Conservation (phyloP, 2,329 filamentous ascomycete genomes). For the Trichoderma polysporum region DNA sequence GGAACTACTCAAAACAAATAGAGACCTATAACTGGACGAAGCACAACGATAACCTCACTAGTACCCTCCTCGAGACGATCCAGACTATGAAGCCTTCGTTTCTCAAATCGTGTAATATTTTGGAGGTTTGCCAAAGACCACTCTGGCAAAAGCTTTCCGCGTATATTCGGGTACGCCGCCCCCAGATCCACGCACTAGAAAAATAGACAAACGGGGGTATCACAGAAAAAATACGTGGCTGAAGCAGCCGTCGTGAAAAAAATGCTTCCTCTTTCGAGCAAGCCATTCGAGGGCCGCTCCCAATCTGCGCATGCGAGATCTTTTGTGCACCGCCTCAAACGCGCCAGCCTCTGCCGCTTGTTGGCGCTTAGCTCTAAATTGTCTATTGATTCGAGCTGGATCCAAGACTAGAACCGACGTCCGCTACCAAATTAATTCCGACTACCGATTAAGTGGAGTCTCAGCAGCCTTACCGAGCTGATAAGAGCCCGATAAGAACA, state of each 20-base stretch:
- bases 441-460: not conserved
- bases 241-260: not conserved
- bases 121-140: too few species aligned
- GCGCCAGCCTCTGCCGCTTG: not conserved
- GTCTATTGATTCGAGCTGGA: constrained; percentile 6
- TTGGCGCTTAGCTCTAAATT: not conserved
- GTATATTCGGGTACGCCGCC: constrained; percentile 5
- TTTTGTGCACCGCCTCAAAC: constrained; percentile 13
- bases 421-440: not conserved
- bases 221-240: not conserved
- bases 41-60: not conserved
- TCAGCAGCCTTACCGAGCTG: not conserved
- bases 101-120: too few species aligned
- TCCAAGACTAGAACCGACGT: not conserved
- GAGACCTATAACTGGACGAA: too few species aligned
- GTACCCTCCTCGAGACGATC: not conserved
- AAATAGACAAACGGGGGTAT: not conserved
- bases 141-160: not conserved
- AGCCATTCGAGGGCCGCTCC: not conserved
- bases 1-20: not conserved
- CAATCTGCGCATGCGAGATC: not conserved
- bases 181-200: not conserved
- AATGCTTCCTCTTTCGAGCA: not conserved
- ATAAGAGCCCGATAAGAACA: not conserved
- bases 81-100: not conserved